phyloP scores from a whole-genome alignment of 768 basidiomycete genomes.

The Dacryopinax spathularia region DNA sequence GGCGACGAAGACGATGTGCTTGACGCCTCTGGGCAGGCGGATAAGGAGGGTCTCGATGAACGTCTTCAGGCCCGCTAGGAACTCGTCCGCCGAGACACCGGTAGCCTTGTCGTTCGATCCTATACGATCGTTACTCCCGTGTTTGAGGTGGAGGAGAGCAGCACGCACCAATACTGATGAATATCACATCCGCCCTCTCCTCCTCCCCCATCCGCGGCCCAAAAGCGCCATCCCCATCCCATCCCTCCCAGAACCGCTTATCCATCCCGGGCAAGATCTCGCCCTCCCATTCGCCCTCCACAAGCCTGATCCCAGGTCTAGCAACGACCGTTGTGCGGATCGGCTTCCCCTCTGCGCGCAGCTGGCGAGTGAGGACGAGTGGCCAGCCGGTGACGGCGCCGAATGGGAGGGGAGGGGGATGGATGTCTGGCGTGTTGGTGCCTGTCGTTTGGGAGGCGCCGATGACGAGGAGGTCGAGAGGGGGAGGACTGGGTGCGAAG shows the following conservation, averaged over 20 bases:
- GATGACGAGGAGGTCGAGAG: not conserved
- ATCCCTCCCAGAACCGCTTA: not conserved
- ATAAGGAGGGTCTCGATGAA: not conserved
- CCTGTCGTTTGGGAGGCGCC: not conserved
- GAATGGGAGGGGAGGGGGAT: not conserved
- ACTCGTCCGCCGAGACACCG: not conserved
- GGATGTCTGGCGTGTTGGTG: not conserved
- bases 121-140: too few relatives aligned
- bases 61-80: not conserved
- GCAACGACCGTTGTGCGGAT: not conserved
- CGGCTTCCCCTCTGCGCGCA: not conserved
- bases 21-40: not conserved
- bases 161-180: slow-evolving; percentile 16
- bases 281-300: not conserved
- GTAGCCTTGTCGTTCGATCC: not conserved
- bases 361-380: not conserved
- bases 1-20: not conserved
- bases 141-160: not conserved
- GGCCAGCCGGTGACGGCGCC: not conserved
- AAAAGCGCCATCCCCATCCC: not conserved
- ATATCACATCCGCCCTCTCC: slow-evolving; percentile 17
- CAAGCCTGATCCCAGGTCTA: not conserved
- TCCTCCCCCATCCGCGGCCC: slow-evolving; percentile 8
- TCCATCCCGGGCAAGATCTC: not conserved
- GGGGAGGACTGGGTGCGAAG: not conserved